phyloP scores from a whole-genome alignment of 2,329 filamentous ascomycete species.

The Apiospora saccharicola region DNA sequence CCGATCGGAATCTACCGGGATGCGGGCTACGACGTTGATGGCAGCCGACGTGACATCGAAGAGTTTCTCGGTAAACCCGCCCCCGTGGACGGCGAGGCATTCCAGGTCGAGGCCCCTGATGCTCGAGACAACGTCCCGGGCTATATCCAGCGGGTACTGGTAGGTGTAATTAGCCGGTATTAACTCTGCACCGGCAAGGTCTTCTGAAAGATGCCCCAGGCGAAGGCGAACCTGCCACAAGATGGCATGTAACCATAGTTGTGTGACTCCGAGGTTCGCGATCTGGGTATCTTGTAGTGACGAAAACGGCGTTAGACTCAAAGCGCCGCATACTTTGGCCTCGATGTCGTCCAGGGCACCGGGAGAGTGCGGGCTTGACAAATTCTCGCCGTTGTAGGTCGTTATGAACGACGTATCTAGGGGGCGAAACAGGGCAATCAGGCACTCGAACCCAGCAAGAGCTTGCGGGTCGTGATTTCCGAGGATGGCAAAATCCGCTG shows the following conservation, averaged over 20 bases:
- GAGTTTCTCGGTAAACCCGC: constrained; percentile 55
- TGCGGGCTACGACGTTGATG: constrained; percentile 52
- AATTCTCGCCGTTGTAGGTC: constrained; percentile 48
- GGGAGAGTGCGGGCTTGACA: constrained; percentile 41
- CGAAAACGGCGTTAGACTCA: constrained; percentile 39
- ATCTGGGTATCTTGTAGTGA: constrained; percentile 52
- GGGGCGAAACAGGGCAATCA: constrained; percentile 50
- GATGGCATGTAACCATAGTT: constrained; percentile 54
- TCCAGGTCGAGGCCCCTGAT: constrained; percentile 48
- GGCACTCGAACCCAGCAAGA: constrained; percentile 48
- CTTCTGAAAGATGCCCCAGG: constrained; percentile 47
- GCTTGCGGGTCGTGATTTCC: constrained; percentile 28
- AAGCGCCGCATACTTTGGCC: constrained; percentile 45
- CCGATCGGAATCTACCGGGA: constrained; percentile 42
- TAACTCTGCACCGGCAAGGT: constrained; percentile 12
- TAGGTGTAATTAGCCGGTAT: constrained; percentile 46
- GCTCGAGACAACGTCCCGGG: constrained; percentile 48
- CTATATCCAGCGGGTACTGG: constrained; percentile 52
- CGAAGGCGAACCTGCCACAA: constrained; percentile 54
- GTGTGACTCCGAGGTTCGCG: constrained; percentile 52
- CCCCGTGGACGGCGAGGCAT: constrained; percentile 52
- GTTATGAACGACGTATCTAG: constrained; percentile 53
- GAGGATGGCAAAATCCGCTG: constrained; percentile 31
- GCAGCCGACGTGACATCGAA: constrained; percentile 54
- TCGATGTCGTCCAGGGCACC: constrained; percentile 47